Evolutionary conservation across 192 early-diverging fungal genomes (phyloP), one percentile per base, ranked within the genome.

Genomic region (Coemansia sp.): DNA sequence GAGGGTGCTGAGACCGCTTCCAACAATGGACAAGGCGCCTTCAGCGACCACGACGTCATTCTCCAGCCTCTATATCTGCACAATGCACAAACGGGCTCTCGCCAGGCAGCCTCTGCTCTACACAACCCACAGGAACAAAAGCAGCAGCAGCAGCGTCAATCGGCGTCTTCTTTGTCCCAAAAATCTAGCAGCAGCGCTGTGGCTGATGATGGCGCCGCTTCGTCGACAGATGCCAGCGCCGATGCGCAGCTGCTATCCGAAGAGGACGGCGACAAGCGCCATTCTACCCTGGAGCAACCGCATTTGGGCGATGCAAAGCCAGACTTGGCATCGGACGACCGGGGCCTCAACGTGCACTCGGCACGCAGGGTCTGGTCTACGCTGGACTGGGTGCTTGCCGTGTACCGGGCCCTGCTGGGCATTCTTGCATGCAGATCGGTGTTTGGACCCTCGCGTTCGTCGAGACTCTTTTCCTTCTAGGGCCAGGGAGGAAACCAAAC

Each of bases 371-470:
- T 39, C 30, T 78, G 75, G 75, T 63, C 75, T 18, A 35, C 75
- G 24, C 32, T 72, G 56, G 75, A 72, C 75, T 69, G 66, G 75
- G 39, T 72, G 23, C 67, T 78, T 60, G 75, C 75, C 1, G 56
- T 56, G 35, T 78, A 78, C 51, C 53, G 75, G 3, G 67, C 67
- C 28, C 53, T 65, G 7, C 60, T 78, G 45, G 70, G 75, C 63
- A 22, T 78, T 22, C 62, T 78, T 53, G 75, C 70, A 1, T 60
- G 66, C 53, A 34, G 69, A 23, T 67, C 75, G 4, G 67, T 78
- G 6, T 69, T 78, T 58, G 66, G 67, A 7, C 75, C 69, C 10
- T 72, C 67, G 1, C 69, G 75, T 42, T 68, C 65, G 22, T 56
- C 67, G 10, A 49, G 59, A 19, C 49, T 63, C 27, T 70, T 77